A percentile compares a stretch with the other conserved stretches of the same genome.
phyloP scores from a whole-genome alignment of 2,329 filamentous ascomycete species.

The Shiraia sp. region DNA sequence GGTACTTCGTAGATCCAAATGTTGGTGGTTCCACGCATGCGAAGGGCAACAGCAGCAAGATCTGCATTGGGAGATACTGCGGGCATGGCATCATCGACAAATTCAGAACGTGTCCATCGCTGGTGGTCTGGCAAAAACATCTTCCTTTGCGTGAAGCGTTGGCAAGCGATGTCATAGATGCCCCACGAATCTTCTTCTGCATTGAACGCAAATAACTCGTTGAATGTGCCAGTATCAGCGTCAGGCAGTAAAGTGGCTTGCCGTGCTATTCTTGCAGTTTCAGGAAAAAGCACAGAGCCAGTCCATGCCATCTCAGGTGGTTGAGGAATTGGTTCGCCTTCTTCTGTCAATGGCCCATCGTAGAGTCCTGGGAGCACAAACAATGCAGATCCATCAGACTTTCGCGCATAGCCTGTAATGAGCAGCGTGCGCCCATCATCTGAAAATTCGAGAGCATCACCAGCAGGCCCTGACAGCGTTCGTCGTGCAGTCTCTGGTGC shows the following conservation, averaged over 20 bases:
- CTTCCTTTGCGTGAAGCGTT: conserved; percentile 44
- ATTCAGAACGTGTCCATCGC: conserved; percentile 44
- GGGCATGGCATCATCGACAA: conserved; percentile 47
- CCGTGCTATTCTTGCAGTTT: conserved; percentile 42
- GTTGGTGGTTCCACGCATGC: conserved; percentile 43
- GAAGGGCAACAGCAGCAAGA: conserved; percentile 44
- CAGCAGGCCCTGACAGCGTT: conserved; percentile 41
- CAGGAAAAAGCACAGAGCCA: conserved; percentile 46
- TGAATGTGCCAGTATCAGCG: conserved; percentile 43
- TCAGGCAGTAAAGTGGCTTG: conserved; percentile 47
- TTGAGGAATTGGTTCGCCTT: conserved; percentile 44
- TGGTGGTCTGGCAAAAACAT: conserved; percentile 45
- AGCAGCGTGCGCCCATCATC: conserved; percentile 46
- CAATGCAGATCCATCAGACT: conserved; percentile 40
- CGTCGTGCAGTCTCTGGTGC: conserved; percentile 48
- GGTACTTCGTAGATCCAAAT: conserved; percentile 47
- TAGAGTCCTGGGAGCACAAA: conserved; percentile 45
- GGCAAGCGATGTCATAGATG: conserved; percentile 45
- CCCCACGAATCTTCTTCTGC: conserved; percentile 47
- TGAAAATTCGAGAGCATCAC: conserved; percentile 45
- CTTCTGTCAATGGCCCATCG: conserved; percentile 45
- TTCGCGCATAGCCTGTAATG: conserved; percentile 44
- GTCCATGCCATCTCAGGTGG: conserved; percentile 45
- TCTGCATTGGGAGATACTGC: conserved; percentile 45
- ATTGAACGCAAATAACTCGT: conserved; percentile 48